These are phyloP conservation scores for Dictyostelium discoideum DNA, from an alignment of 78 protist genomes.

Conservation along the genomic window DNA sequence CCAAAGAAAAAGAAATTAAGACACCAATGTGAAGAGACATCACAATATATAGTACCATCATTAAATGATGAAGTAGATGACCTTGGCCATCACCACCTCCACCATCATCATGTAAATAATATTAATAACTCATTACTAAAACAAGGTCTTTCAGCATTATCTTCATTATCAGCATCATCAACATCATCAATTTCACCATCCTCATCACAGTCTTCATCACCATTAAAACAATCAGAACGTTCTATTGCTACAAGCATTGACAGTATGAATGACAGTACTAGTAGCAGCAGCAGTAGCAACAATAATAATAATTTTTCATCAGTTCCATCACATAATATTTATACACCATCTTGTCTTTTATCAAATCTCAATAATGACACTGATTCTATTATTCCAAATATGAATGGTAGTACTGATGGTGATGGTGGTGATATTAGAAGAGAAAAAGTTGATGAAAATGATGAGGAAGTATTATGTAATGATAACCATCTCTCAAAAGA, in stretches of 20 bases:
- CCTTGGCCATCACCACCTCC: neutral
- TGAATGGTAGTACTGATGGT: neutral
- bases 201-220: neutral
- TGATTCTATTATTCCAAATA: constrained; percentile 13
- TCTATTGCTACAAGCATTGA: neutral
- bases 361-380: neutral
- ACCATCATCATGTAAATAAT: neutral
- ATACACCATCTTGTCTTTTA: neutral
- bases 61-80: neutral
- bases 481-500: neutral
- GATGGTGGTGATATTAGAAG: neutral
- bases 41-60: neutral
- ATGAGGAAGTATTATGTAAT: constrained; percentile 31
- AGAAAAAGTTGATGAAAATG: constrained; percentile 49
- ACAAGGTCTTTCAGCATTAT: neutral
- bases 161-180: neutral
- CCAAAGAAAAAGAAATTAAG: neutral
- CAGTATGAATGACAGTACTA: too few species aligned
- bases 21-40: constrained; percentile 4
- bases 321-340: neutral
- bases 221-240: neutral
- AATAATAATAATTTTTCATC: neutral
- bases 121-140: neutral
- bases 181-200: neutral
- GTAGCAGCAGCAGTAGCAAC: neutral